Evolutionary conservation across 2,329 filamentous ascomycete species (phyloP).

Genomic region (Shiraia bambusicola): DNA sequence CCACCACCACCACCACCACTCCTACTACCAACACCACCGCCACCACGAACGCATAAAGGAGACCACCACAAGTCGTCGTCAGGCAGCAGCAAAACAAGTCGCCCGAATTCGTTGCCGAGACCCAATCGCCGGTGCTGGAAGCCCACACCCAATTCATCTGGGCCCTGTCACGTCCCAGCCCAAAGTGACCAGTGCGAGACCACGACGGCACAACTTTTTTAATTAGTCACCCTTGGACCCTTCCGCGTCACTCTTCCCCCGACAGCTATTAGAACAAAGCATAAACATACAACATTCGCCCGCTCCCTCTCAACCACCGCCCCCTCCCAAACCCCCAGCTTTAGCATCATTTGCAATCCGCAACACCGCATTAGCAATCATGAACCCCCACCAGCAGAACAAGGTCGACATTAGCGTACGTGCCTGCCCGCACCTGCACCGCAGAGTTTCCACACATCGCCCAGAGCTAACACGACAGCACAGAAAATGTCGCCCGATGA

Average conservation of each 20-base stretch:
- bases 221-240: conserved; percentile 22
- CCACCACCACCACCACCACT: conserved; percentile 8
- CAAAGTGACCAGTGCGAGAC: conserved; percentile 23
- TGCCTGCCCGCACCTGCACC: conserved; percentile 32
- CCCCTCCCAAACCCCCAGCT: conserved; percentile 11
- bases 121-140: conserved; percentile 33
- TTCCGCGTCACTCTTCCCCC: conserved; percentile 9
- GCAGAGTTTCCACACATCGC: background rate
- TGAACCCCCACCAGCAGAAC: conserved; percentile 98
- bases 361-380: conserved; percentile 43
- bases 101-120: conserved; percentile 24
- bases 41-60: no score
- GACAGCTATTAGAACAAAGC: conserved; percentile 31
- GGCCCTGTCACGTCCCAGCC: conserved; percentile 36
- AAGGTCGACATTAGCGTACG: conserved; percentile 94
- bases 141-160: conserved; percentile 21
- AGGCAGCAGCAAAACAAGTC: conserved; percentile 30
- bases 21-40: conserved; percentile 8
- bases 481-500: conserved; percentile 92
- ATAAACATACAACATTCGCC: conserved; percentile 24
- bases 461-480: conserved; percentile 21
- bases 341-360: conserved; percentile 17
- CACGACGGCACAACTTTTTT: conserved; percentile 20
- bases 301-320: conserved; percentile 9
- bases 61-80: conserved; percentile 26